Evolutionary conservation across 768 basidiomycete species (phyloP), one percentile per base, ranked within the genome.

Genomic region (Kwoniella europaea): DNA sequence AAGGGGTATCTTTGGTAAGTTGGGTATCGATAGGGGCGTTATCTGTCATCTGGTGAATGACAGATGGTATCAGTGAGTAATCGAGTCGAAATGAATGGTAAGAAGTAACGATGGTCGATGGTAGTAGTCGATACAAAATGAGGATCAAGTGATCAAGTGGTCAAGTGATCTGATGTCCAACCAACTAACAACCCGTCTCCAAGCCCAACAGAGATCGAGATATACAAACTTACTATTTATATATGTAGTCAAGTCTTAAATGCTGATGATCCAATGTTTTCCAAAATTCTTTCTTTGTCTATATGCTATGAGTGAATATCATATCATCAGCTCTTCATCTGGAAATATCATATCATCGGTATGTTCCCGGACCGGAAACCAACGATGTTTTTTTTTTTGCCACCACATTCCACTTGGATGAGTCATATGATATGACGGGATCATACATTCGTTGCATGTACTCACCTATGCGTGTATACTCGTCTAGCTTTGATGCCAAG

Each of bases 41-140:
- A 44, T 71, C 65, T 65, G 65, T 71, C 71, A 71, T 71, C 71
- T 71, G 61, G 0, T 9, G 12, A 46, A 56, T 35, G 27, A 18
- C 4, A 50, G 5, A 63, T 16, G 46, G 46, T 50, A 50, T 50
- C 46, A 50, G 46, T 50, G 3, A 50, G 13, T 3, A 18, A 15
- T 13, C 15, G 13, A 10, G 18, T 50, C 18, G 46, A 50, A 7
- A 50, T 50, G 12, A 6, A 18, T 16, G 13, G 46, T 18, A 50
- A 50, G 46, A 16, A 35, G 35, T 35, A 35, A 35, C 4, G 6
- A 7, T 35, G 35, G 35, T 35, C 35, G 35, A 35, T 35, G 35
- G 6, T 7, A 7, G 6, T 35, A 35, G 0, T 35, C 35, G 4
- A 35, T 35, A 7, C 35, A 7, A 6, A 35, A 35, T 35, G 29